phyloP scores from a whole-genome alignment of 176 grass and related monocot genomes.

The Lolium rigidum region DNA sequence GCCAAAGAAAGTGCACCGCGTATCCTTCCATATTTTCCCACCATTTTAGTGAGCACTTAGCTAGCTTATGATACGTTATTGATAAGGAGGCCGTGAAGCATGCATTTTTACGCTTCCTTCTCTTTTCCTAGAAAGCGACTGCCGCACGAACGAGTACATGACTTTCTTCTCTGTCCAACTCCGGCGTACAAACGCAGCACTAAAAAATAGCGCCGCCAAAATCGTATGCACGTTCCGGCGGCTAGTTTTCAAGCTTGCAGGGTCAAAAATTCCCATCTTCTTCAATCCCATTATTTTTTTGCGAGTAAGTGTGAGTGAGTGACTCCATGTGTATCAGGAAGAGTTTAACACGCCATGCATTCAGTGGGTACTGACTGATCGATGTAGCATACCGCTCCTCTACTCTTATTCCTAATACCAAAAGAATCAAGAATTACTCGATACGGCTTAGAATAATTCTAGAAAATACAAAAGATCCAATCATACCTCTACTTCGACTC shows the following conservation, averaged over 20 bases:
- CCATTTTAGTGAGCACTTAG: background rate
- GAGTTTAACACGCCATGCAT: background rate
- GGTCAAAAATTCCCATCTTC: background rate
- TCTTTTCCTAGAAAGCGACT: background rate
- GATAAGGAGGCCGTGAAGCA: background rate
- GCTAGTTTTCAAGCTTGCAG: background rate
- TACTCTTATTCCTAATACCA: too few species aligned
- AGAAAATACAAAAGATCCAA: too few species aligned
- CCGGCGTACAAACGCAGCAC: background rate
- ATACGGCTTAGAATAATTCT: too few species aligned
- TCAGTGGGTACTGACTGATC: background rate
- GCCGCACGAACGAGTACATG: conserved; percentile 25
- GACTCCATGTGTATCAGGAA: background rate
- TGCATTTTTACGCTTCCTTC: too few species aligned
- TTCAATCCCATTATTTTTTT: background rate
- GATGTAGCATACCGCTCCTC: too few species aligned
- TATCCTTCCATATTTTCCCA: background rate
- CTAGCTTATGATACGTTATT: background rate
- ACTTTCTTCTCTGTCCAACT: background rate
- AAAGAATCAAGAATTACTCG: too few species aligned
- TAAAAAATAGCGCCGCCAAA: conserved; percentile 1
- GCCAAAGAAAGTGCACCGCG: too few species aligned
- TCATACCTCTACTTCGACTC: too few species aligned
- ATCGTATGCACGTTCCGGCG: background rate
- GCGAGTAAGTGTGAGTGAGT: background rate